Evolutionary conservation across 2,329 filamentous ascomycete species (phyloP).

Genomic region (Neofusicoccum cordaticola): DNA sequence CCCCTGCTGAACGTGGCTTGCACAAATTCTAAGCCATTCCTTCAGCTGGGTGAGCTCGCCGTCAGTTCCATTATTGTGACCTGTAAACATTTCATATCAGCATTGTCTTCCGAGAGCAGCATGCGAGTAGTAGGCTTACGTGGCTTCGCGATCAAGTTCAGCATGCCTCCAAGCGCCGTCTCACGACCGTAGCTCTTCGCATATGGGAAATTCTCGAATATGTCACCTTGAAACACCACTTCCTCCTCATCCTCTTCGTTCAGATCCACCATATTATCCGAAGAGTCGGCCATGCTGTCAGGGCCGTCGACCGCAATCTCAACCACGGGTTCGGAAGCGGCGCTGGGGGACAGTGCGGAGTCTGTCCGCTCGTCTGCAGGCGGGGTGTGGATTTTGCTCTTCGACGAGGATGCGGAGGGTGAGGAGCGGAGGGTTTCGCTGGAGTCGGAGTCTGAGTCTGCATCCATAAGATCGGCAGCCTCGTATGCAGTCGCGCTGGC

Average conservation of each 20-base stretch:
- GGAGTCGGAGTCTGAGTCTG: constrained; percentile 2
- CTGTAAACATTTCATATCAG: neutral
- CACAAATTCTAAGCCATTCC: neutral
- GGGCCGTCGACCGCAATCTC: constrained; percentile 36
- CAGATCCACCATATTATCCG: constrained; percentile 18
- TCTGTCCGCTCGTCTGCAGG: neutral
- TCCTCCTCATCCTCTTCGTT: constrained; percentile 19
- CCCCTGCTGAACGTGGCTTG: neutral
- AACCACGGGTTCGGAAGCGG: constrained; percentile 36
- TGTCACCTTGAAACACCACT: neutral
- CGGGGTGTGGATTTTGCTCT: neutral
- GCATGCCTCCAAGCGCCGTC: constrained; percentile 3
- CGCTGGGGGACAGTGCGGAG: constrained; percentile 17
- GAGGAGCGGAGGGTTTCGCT: constrained; percentile 11
- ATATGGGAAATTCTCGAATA: constrained; percentile 31
- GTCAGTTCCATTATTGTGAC: neutral
- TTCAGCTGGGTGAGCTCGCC: constrained; percentile 9
- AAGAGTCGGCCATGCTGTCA: constrained; percentile 24
- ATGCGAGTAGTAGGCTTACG: neutral
- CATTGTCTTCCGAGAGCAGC: neutral
- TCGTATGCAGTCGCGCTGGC: neutral
- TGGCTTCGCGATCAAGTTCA: constrained; percentile 6
- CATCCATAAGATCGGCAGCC: neutral
- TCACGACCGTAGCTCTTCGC: neutral
- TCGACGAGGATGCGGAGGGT: neutral